Base-by-base conservation (phyloP, 805 yeast genomes). In the Metahyphopichia silvanorum region DNA sequence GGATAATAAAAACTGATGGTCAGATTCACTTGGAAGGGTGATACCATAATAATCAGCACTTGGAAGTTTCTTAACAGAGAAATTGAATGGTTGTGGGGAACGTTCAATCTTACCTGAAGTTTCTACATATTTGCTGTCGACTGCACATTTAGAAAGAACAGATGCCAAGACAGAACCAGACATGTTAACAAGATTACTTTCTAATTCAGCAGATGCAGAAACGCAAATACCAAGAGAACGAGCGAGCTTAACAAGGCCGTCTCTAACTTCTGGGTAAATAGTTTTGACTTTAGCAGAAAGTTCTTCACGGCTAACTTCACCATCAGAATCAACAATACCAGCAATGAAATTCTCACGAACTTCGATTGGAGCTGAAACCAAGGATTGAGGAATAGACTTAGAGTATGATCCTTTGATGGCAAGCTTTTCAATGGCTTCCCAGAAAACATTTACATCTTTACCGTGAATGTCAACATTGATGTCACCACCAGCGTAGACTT, bases 271-370 rank as follows among this genome's bases (percentile, higher is more conserved):
- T 12, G 52, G 35, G 41, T 48, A 49, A 15, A 43, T 39, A 5
- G 69, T 64, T 23, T 50, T 48, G 21, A 66, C 49, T 21, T 58
- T 40, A 10, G 60, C 67, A 44, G 29, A n/a, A 10, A 29, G 24
- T 25, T 13, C 15, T 17, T 42, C 39, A 10, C 17, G 16, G 24
- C 40, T 33, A 12, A 61, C 63, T 21, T 43, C 35, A 13, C 72
- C 72, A 37, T 57, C 53, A 8, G 69, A 46, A 36, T 67, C 75
- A 37, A 69, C 48, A 19, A 71, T 42, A 39, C 74, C 76, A 17
- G 74, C 73, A 32, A 71, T 31, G 40, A 62, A 65, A 6, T 54
- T 47, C 51, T 70, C 75, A 34, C 76, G 60, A 19, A 66, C 64
- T n/a, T 45, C 53, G 20, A 66, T 37, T 20, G 56, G 46, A 31